A percentile compares a stretch with the other conserved stretches of the same genome.
These are phyloP conservation scores for Candida incommunis DNA, from an alignment of 805 yeast species.

Conservation along the genomic window DNA sequence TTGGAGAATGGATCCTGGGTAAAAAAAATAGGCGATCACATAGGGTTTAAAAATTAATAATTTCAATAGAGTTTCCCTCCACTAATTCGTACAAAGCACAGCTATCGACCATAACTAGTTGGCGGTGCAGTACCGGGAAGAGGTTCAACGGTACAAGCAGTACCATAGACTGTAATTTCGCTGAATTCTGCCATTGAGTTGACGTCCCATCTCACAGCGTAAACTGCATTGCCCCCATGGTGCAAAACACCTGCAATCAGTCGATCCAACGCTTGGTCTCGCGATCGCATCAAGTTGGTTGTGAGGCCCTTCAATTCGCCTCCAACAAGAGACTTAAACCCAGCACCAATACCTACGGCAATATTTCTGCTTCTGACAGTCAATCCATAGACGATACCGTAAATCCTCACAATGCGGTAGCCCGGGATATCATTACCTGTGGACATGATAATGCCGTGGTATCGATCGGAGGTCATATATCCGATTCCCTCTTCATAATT, in stretches of 20 bases:
- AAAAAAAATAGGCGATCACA: too few relatives aligned
- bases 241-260: slow-evolving; percentile 9
- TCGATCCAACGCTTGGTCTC: slow-evolving; percentile 12
- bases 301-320: slow-evolving; percentile 12
- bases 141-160: slow-evolving; percentile 9
- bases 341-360: slow-evolving; percentile 9
- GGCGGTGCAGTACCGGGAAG: slow-evolving; percentile 21
- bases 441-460: slow-evolving; percentile 7
- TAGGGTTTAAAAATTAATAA: too few relatives aligned
- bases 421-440: slow-evolving; percentile 13
- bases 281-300: slow-evolving; percentile 8
- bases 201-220: slow-evolving; percentile 11
- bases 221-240: slow-evolving; percentile 12
- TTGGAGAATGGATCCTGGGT: too few relatives aligned
- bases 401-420: slow-evolving; percentile 6
- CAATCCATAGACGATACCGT: slow-evolving; percentile 12
- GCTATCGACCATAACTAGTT: too few relatives aligned
- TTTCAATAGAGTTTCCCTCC: too few relatives aligned
- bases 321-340: slow-evolving; percentile 10
- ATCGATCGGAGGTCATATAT: slow-evolving; percentile 3
- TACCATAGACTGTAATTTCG: slow-evolving; percentile 12
- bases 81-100: too few relatives aligned
- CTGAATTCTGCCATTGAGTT: slow-evolving; percentile 6
- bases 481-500: neutral
- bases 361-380: slow-evolving; percentile 10